Base-by-base conservation (phyloP, 2,329 filamentous ascomycete species). In the Lachnellula arida region DNA sequence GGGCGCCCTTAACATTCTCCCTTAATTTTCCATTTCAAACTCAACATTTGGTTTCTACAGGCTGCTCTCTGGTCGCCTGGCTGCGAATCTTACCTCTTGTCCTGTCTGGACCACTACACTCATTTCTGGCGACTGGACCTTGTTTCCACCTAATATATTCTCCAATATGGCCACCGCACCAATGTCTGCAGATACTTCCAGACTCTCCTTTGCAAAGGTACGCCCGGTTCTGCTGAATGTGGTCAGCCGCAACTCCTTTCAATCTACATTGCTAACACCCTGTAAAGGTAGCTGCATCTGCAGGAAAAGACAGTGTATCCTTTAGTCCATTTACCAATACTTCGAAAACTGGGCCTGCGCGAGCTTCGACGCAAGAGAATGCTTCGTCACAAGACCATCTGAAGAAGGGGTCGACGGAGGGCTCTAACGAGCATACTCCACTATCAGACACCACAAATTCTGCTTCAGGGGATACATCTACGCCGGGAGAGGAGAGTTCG, bases 161-260 rank as follows among this genome's bases (percentile, higher is more conserved):
- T 57, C 53, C 42, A 63, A 54, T 23, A 81, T 81, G 78, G 75
- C 78, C 59, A 73, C 77, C 47, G 70, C 75, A 54, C 74, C 75
- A 55, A 67, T 69, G 66, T 71, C 77, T 63, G 67, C 76, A 60
- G 78, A 80, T 55, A 74, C 74, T 54, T 74, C 75, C 52, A 84
- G 82, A 72, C 80, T 86, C 65, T 89, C 87, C 44, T 91, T 91
- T 77, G 88, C 88, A 73, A 91, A 89, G 81, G 88, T 89, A 75
- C 58, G 40, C 23, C 49, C 32, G 35, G 37, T n/a, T 32, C 11
- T 54, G 32, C 44, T 40, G 23, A 17, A 32, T 51, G 9, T 48
- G 28, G 4, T 39, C 14, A 34, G 44, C 49, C 34, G 25, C 34
- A 25, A 34, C 43, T 15, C 53, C 48, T 44, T 42, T 25, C 49